Evolutionary conservation across 2,329 filamentous ascomycete species (phyloP), one percentile per base, ranked within the genome.

Genomic region (Blastomyces parvus): DNA sequence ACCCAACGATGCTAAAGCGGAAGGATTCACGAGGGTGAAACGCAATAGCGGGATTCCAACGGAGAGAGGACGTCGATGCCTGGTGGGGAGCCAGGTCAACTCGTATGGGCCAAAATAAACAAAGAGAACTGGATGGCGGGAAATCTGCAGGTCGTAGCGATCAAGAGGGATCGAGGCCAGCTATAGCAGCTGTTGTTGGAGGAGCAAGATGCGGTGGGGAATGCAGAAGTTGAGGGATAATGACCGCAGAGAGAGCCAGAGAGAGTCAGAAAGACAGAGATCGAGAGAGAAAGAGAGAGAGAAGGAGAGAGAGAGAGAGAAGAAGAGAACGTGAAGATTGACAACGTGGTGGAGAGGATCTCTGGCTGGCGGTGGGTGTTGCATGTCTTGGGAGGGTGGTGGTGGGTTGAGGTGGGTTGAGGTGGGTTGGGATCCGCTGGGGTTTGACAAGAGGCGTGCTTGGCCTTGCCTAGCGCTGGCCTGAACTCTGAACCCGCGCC

Each of bases 281-380:
- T 1, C 0, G 14, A 55, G 6, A 55, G 9, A 9, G 7, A 7
- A 3, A 14, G 25, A 55, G 8, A 19, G 1, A 27, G 17, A 22
- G n/a, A 6, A 3, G 14, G 22, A 40, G 19, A 9, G 52, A 55
- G 17, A 36, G 19, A 55, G n/a, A 11, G 17, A 19, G 52, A 36
- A 33, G n/a, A 40, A n/a, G n/a, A 25, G 36, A 56, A 56, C 30
- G 53, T 40, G 55, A 57, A 40, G 55, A 40, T 40, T 57, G n/a
- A 57, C 55, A 57, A 57, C 55, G 53, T 42, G 55, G 55, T 57
- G 55, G 55, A 57, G 36, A 57, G 55, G 55, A 38, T 56, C 53
- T 56, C 8, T n/a, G 38, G 53, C 17, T 56, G 53, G 52, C 30
- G 52, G 27, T 30, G 48, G 48, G 22, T 13, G 22, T 36, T 36